Evolutionary conservation across 495 filamentous ascomycete species (phyloP), one percentile per base, ranked within the genome.

Genomic region (Trichodelitschia bisporula): DNA sequence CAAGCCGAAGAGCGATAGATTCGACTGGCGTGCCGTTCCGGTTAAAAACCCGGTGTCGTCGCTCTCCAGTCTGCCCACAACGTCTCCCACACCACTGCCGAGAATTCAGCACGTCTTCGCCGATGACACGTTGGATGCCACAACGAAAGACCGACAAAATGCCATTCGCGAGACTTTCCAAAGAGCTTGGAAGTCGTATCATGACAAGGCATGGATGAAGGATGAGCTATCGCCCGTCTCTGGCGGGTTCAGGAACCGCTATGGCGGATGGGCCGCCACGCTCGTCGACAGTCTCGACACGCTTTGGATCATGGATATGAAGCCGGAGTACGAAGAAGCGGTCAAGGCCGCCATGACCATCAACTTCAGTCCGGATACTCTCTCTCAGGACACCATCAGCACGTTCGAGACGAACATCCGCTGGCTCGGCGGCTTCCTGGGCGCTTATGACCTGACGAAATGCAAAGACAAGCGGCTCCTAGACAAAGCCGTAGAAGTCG

Each of bases 271-370:
- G 65, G 62, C 57, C 18, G 67, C 61, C 5, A 65, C 57, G 1
- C 47, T 64, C 30, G 61, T 74, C n/a, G 69, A 74, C 43, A 53
- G 56, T 11, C 47, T 74, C 14, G 69, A 74, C 48, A 64, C 63
- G 2, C 49, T 74, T 2, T 55, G 66, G 45, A 68, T 74, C 19
- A 68, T 72, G 64, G 66, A 52, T 0, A 36, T 74, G 44, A 55
- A 57, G n/a, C 49, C 60, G 1, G 69, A 74, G 26, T 66, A 72
- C 29, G 53, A 68, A 26, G 49, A 61, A 18, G 66, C 69, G 19
- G 54, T 72, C 33, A 43, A 51, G 15, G 63, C 61, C 12, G 43
- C 62, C 18, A 44, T 58, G 2, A 40, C 52, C 6, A 66, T 72
- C 23, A 61, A 71, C 34, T 68, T 71, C 30, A 55, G 47, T 1